Conservation (phyloP, 2,329 filamentous ascomycete species). For the Rutstroemia sydowiana region DNA sequence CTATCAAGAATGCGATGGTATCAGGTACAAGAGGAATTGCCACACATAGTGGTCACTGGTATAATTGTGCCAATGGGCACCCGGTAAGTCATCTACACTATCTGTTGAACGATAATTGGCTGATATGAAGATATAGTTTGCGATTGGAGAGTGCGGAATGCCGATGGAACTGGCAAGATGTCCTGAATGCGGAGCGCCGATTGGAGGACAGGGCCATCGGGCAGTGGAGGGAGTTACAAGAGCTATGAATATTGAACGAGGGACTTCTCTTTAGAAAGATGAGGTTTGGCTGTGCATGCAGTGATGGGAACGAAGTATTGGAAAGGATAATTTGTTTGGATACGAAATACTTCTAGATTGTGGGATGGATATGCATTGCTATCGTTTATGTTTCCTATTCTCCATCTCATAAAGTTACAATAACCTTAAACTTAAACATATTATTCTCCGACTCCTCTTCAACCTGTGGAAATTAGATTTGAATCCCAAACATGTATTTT, state of each 20-base stretch:
- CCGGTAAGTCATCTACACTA: slow-evolving; percentile 7
- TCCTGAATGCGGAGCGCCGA: slow-evolving; percentile 49
- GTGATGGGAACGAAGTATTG: too few relatives aligned
- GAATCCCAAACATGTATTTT: too few relatives aligned
- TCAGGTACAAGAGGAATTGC: slow-evolving; percentile 34
- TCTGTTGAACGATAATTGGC: neutral
- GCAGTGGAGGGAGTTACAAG: slow-evolving; percentile 43
- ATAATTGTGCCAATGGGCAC: slow-evolving; percentile 48
- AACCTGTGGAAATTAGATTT: too few relatives aligned
- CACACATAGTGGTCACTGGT: slow-evolving; percentile 51
- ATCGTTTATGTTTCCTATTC: too few relatives aligned
- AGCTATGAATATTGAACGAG: slow-evolving; percentile 45
- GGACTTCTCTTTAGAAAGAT: too few relatives aligned
- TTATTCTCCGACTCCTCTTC: too few relatives aligned
- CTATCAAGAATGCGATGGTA: slow-evolving; percentile 42
- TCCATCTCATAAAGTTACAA: too few relatives aligned
- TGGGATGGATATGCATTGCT: too few relatives aligned
- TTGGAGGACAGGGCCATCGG: slow-evolving; percentile 48
- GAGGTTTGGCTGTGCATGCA: too few relatives aligned
- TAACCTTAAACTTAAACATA: too few relatives aligned
- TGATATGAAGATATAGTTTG: slow-evolving; percentile 35
- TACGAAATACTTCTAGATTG: too few relatives aligned
- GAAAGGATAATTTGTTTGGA: too few relatives aligned
- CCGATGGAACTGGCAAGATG: slow-evolving; percentile 55
- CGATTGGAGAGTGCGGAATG: slow-evolving; percentile 58